These are phyloP conservation scores for Diplodia scrobiculata DNA, from an alignment of 2,329 filamentous ascomycete genomes.

Conservation along the genomic window DNA sequence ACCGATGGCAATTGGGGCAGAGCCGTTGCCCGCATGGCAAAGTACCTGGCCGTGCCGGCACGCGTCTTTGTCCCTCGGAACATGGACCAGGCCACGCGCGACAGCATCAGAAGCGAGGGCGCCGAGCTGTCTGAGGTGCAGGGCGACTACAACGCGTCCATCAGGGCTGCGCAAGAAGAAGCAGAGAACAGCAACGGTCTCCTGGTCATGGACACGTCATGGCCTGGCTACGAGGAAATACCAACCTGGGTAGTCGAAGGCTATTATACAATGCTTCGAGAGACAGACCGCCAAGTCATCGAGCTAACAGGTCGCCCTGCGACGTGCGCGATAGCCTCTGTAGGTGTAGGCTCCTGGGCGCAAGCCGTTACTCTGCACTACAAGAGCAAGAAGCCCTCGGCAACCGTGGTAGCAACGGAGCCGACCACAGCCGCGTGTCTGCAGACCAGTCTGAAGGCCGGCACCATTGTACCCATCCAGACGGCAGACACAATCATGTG, in stretches of 20 bases:
- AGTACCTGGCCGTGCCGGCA: conserved; percentile 57
- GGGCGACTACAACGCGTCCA: conserved; percentile 66
- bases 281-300: conserved; percentile 65
- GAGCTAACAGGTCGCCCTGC: conserved; percentile 43
- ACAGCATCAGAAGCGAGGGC: conserved; percentile 63
- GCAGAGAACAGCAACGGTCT: conserved; percentile 41
- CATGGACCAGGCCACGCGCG: conserved; percentile 58
- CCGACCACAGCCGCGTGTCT: conserved; percentile 66
- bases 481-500: conserved; percentile 70
- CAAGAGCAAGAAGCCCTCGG: conserved; percentile 49
- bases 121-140: conserved; percentile 59
- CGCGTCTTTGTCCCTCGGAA: conserved; percentile 65
- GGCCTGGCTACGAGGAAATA: conserved; percentile 66
- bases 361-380: conserved; percentile 69
- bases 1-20: conserved; percentile 79
- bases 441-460: conserved; percentile 55
- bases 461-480: conserved; percentile 52
- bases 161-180: conserved; percentile 51
- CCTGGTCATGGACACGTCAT: conserved; percentile 69
- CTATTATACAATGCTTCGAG: conserved; percentile 71
- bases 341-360: conserved; percentile 72
- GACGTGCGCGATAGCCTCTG: conserved; percentile 63
- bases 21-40: conserved; percentile 69
- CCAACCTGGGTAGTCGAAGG: conserved; percentile 76
- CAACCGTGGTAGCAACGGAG: conserved; percentile 67